Conservation (phyloP, 2,329 filamentous ascomycete species). For the Colletotrichum caudatum region DNA sequence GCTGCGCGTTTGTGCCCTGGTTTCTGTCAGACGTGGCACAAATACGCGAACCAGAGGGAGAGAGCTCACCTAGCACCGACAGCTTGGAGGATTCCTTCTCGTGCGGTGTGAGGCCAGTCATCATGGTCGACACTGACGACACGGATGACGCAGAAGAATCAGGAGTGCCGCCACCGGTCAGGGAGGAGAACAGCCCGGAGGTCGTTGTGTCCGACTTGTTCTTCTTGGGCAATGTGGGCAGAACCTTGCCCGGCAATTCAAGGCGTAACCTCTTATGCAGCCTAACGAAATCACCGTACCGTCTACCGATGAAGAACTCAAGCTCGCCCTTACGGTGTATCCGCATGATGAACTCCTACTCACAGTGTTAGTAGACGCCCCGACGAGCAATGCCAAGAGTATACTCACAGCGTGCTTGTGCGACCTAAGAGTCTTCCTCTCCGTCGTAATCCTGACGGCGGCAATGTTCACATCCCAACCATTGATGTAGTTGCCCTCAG, state of each 20-base stretch:
- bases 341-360: constrained; percentile 87
- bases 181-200: constrained; percentile 64
- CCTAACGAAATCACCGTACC: constrained; percentile 88
- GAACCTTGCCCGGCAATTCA: constrained; percentile 90
- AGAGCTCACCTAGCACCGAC: constrained; percentile 55
- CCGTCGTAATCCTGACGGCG: constrained; percentile 81
- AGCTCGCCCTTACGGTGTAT: constrained; percentile 82
- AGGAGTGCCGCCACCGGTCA: constrained; percentile 68
- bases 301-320: constrained; percentile 83
- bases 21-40: constrained; percentile 43
- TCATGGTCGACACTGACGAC: constrained; percentile 81
- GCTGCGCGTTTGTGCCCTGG: constrained; percentile 46
- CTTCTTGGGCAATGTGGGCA: constrained; percentile 89
- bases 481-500: constrained; percentile 92
- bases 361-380: neutral
- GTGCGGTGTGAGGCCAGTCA: constrained; percentile 53
- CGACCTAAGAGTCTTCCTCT: constrained; percentile 88
- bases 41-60: neutral
- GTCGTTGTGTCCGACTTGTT: constrained; percentile 84
- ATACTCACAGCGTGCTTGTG: constrained; percentile 90
- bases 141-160: constrained; percentile 84
- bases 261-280: constrained; percentile 83
- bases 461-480: constrained; percentile 98
- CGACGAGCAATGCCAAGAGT: constrained; percentile 36
- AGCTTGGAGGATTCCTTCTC: constrained; percentile 54